Base-by-base conservation (phyloP, 164 flowering plant genomes). In the Warburgia ugandensis region DNA sequence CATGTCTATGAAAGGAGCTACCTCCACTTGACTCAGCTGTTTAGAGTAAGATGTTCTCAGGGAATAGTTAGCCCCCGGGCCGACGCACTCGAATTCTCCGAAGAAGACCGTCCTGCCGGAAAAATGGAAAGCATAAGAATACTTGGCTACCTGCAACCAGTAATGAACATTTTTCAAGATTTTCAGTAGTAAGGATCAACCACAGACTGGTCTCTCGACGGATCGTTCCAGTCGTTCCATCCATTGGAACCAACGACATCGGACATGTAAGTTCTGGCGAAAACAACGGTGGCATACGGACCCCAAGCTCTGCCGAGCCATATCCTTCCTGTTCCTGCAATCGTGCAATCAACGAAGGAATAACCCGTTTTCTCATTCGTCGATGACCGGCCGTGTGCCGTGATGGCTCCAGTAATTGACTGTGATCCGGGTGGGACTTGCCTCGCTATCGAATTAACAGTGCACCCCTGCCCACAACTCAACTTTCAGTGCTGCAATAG, bases 301-400 rank as follows among this genome's bases (percentile, higher is more conserved):
- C 86, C 84, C 95, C 95, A 86, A 26, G 97, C 87, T 53, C 97
- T 30, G 1, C 95, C 92, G 2, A 86, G 86, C 90, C 79, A 77
- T 37, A 70, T 78, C 36, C 33, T 77, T 13, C 97, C 95, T 43
- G 61, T 63, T 20, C 97, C 97, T 0, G 17, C 40, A 21, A 85
- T 75, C 23, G 20, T 68, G 56, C 97, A 89, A 19, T 70, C 69
- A 60, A 86, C 76, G 37, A 89, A 89, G 1, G 92, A 83, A 63
- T 80, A 89, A 6, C 95, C 97, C 0, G 78, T 71, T 36, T 69
- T 60, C 63, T 83, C 86, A 6, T 52, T 32, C 50, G 7, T 6
- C 0, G 74, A 68, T 3, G 70, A 52, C 50, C 87, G 77, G 21
- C 73, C 84, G 0, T 85, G 91, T 7, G 97, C 89, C 26, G 97